Conservation (phyloP, 2,329 filamentous ascomycete species). For the Penicillium thymicola region DNA sequence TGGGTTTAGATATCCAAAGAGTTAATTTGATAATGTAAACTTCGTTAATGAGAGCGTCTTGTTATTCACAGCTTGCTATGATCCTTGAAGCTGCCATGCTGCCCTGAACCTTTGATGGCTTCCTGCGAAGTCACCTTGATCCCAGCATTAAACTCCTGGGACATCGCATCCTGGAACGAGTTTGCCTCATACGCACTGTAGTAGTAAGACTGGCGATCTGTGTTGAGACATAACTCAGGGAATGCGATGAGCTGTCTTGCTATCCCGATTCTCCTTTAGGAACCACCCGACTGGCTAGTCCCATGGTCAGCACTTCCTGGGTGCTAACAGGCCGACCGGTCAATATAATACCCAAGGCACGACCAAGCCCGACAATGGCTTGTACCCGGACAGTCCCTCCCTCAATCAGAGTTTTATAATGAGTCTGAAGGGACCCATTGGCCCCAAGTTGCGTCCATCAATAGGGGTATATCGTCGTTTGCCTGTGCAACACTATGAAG, state of each 20-base stretch:
- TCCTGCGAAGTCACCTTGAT: conserved; percentile 17
- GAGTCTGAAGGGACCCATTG: conserved; percentile 54
- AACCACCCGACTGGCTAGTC: conserved; percentile 54
- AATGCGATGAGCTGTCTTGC: conserved; percentile 49
- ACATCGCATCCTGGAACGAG: conserved; percentile 49
- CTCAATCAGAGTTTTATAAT: conserved; percentile 48
- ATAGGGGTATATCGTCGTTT: conserved; percentile 23
- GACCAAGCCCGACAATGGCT: conserved; percentile 50
- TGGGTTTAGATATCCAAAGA: background rate
- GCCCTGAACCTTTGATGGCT: conserved; percentile 13
- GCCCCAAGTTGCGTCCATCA: conserved; percentile 41
- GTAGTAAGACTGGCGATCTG: conserved; percentile 49
- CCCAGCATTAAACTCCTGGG: conserved; percentile 15
- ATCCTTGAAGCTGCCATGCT: conserved; percentile 21
- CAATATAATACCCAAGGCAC: conserved; percentile 57
- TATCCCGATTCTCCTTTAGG: conserved; percentile 49
- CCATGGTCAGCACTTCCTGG: conserved; percentile 51
- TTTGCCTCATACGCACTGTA: conserved; percentile 50
- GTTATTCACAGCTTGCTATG: conserved; percentile 14
- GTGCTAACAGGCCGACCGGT: conserved; percentile 52
- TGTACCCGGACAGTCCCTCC: conserved; percentile 54
- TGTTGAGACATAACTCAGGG: conserved; percentile 53
- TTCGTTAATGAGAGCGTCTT: background rate
- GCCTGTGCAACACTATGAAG: conserved; percentile 45
- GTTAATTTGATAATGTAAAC: conserved; percentile 14